Evolutionary conservation across 2,329 filamentous ascomycete genomes (phyloP).

Genomic region (Exophiala sp.): DNA sequence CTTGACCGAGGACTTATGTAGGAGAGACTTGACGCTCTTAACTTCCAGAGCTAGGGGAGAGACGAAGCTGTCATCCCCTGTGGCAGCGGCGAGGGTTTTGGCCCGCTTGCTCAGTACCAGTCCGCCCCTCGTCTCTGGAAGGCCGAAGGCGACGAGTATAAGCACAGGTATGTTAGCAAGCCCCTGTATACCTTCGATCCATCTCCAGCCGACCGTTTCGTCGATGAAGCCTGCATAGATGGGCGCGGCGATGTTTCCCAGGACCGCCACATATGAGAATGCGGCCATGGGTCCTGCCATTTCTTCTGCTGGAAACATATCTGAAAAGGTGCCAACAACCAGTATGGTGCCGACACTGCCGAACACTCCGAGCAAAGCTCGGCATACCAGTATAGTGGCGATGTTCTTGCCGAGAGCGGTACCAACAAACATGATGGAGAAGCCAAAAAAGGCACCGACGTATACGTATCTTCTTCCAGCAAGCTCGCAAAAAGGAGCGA

Average conservation of each 20-base stretch:
- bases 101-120: slow-evolving; percentile 50
- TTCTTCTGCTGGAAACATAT: slow-evolving; percentile 48
- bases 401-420: slow-evolving; percentile 49
- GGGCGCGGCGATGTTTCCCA: slow-evolving; percentile 52
- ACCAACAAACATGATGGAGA: slow-evolving; percentile 48
- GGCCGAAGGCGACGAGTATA: slow-evolving; percentile 43
- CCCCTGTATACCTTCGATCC: slow-evolving; percentile 54
- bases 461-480: slow-evolving; percentile 49
- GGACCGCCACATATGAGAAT: slow-evolving; percentile 50
- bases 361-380: slow-evolving; percentile 48
- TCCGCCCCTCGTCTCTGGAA: slow-evolving; percentile 48
- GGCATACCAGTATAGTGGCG: slow-evolving; percentile 47
- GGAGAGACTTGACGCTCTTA: slow-evolving; percentile 39
- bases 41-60: slow-evolving; percentile 51
- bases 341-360: slow-evolving; percentile 51
- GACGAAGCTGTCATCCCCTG: slow-evolving; percentile 51
- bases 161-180: slow-evolving; percentile 50
- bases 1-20: slow-evolving; percentile 43
- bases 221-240: slow-evolving; percentile 56
- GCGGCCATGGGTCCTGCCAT: slow-evolving; percentile 48
- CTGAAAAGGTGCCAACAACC: slow-evolving; percentile 49
- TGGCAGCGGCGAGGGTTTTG: slow-evolving; percentile 45
- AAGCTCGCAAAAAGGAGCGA: slow-evolving; percentile 51
- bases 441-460: slow-evolving; percentile 45
- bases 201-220: slow-evolving; percentile 51